Conservation (phyloP, 495 filamentous ascomycete species). For the Daldinia concentrica region DNA sequence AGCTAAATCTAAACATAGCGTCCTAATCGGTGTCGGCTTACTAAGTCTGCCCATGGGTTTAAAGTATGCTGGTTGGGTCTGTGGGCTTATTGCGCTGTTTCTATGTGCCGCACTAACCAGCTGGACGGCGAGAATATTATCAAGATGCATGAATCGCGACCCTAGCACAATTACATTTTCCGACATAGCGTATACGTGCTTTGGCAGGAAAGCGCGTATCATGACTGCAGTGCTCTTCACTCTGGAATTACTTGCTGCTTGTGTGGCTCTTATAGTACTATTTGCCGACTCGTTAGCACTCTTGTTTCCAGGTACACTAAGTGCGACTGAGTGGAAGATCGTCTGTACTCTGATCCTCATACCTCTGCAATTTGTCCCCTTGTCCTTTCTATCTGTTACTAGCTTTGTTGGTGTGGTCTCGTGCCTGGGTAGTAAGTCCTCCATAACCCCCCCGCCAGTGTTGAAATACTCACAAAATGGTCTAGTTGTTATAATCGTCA, state of each 20-base stretch:
- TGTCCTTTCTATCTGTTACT: constrained; percentile 86
- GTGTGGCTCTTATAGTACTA: constrained; percentile 89
- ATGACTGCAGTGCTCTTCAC: constrained; percentile 86
- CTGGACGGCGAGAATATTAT: constrained; percentile 87
- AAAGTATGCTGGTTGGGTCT: constrained; percentile 89
- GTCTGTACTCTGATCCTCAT: constrained; percentile 82
- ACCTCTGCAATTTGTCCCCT: constrained; percentile 85
- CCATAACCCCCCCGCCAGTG: neutral
- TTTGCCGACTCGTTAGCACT: constrained; percentile 90
- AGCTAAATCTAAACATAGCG: constrained; percentile 51
- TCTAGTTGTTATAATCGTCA: constrained; percentile 79
- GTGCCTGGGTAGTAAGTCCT: constrained; percentile 80
- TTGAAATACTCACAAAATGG: constrained; percentile 28
- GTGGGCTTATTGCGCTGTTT: constrained; percentile 78
- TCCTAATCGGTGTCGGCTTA: constrained; percentile 90
- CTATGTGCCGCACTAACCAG: constrained; percentile 78
- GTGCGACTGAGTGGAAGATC: constrained; percentile 82
- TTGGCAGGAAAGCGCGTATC: constrained; percentile 82
- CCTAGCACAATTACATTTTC: constrained; percentile 81
- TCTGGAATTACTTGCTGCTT: constrained; percentile 86
- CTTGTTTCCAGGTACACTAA: constrained; percentile 74
- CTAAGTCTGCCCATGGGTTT: constrained; percentile 89
- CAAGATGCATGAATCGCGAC: constrained; percentile 89
- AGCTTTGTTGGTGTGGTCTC: constrained; percentile 90
- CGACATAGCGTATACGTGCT: constrained; percentile 91